phyloP scores from a whole-genome alignment of 371 early-diverging fungal genomes.

The Mortierella sp. region DNA sequence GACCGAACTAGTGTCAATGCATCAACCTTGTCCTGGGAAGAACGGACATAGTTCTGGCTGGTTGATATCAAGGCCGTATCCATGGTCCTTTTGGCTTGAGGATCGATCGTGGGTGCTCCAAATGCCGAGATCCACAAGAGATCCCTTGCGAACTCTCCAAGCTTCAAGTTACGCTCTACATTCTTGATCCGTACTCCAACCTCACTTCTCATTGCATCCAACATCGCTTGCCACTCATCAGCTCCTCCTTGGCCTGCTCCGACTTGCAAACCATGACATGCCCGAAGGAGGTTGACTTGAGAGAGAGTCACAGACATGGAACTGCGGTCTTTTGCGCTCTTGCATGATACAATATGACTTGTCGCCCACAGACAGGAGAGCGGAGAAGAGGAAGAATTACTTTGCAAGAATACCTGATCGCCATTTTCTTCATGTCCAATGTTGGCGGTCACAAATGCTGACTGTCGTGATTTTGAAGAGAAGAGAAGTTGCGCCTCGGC shows the following conservation, averaged over 20 bases:
- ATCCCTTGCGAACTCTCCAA: conserved; percentile 47
- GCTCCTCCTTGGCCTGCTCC: conserved; percentile 20
- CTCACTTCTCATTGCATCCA: conserved; percentile 53
- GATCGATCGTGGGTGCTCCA: conserved; percentile 3
- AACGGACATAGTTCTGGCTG: conserved; percentile 4
- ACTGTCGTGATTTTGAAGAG: background rate
- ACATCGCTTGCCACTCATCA: conserved; percentile 43
- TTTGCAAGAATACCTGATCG: too few species aligned
- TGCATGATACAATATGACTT: conserved; percentile 46
- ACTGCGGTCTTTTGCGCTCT: conserved; percentile 51
- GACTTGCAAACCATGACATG: conserved; percentile 36
- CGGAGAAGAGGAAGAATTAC: background rate
- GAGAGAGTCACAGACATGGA: conserved; percentile 50
- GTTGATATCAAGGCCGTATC: background rate
- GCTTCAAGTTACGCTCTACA: conserved; percentile 50
- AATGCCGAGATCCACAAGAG: conserved; percentile 48
- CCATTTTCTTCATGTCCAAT: too few species aligned
- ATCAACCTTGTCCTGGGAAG: conserved; percentile 11
- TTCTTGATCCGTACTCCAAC: conserved; percentile 52
- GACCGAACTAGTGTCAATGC: conserved; percentile 36
- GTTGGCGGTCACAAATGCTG: too few species aligned
- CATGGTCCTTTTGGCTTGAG: background rate
- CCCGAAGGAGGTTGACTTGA: conserved; percentile 40
- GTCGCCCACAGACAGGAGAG: conserved; percentile 39
- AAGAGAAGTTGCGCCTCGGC: background rate